phyloP scores from a whole-genome alignment of 2,329 filamentous ascomycete species.

The Aspergillus oerlinghausenensis region DNA sequence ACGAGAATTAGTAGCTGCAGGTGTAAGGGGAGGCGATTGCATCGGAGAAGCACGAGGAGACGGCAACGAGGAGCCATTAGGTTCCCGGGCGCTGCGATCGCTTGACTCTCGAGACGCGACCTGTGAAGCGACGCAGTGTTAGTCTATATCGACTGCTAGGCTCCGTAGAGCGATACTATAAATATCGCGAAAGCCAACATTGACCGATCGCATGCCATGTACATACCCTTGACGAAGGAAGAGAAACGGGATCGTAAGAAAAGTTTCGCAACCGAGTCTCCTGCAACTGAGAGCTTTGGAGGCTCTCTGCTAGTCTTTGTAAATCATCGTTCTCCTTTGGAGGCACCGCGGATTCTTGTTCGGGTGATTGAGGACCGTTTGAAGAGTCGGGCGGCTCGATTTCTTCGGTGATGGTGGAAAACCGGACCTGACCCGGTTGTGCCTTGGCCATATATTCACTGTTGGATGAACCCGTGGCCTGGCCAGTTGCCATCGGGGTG shows the following conservation, averaged over 20 bases:
- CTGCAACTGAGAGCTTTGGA: constrained; percentile 73
- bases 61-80: constrained; percentile 58
- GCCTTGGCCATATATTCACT: constrained; percentile 26
- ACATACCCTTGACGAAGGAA: constrained; percentile 55
- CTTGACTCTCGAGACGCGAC: constrained; percentile 54
- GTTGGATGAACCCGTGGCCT: constrained; percentile 20
- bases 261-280: constrained; percentile 79
- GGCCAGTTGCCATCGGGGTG: constrained; percentile 19
- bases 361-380: constrained; percentile 17
- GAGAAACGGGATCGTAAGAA: constrained; percentile 83
- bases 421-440: constrained; percentile 54
- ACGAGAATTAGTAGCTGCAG: constrained; percentile 66
- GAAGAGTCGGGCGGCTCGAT: constrained; percentile 51
- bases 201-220: constrained; percentile 8
- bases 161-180: constrained; percentile 2
- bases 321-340: constrained; percentile 57
- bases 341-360: constrained; percentile 17
- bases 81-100: constrained; percentile 52
- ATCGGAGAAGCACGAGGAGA: constrained; percentile 69
- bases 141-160: constrained; percentile 1
- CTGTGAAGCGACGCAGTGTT: constrained; percentile 19
- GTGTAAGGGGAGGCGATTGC: constrained; percentile 85
- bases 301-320: constrained; percentile 64
- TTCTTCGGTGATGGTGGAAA: constrained; percentile 66
- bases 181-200: not conserved